phyloP scores from a whole-genome alignment of 1,139 yeast species.

The Geotrichum klebahnii region DNA sequence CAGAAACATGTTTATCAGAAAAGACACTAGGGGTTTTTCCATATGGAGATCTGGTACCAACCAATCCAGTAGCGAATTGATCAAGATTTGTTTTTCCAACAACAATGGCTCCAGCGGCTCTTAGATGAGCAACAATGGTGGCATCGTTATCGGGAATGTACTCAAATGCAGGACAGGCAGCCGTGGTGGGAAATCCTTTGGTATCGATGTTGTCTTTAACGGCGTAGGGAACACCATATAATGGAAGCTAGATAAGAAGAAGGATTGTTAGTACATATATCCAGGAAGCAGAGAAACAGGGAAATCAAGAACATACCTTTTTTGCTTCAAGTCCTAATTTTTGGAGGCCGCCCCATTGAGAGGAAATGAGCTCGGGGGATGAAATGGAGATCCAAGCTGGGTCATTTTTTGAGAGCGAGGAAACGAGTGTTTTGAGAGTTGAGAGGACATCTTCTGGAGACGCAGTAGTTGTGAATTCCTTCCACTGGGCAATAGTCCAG shows the following conservation, averaged over 20 bases:
- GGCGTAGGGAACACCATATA: conserved; percentile 92
- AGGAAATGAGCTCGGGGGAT: conserved; percentile 52
- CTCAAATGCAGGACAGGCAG: conserved; percentile 84
- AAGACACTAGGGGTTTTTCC: conserved; percentile 82
- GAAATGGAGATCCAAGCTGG: conserved; percentile 90
- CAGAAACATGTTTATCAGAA: conserved; percentile 70
- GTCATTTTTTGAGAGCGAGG: conserved; percentile 47
- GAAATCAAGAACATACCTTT: conserved; percentile 33
- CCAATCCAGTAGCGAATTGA: conserved; percentile 95
- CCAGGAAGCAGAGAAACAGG: too few relatives aligned
- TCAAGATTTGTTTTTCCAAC: conserved; percentile 91
- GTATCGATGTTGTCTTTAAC: conserved; percentile 93
- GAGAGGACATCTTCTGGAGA: conserved; percentile 60
- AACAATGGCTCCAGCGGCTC: conserved; percentile 82
- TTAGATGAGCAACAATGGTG: conserved; percentile 61
- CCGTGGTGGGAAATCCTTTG: conserved; percentile 77
- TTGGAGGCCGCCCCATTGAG: conserved; percentile 74
- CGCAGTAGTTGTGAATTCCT: conserved; percentile 57
- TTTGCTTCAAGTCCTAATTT: conserved; percentile 40
- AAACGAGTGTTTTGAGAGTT: conserved; percentile 47
- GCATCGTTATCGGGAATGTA: conserved; percentile 69
- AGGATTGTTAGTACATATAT: not conserved
- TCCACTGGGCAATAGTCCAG: conserved; percentile 72
- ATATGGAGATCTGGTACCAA: conserved; percentile 91
- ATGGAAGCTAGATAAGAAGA: conserved; percentile 43